phyloP scores from a whole-genome alignment of 2,329 filamentous ascomycete species.

The Trichophyton rubrum region DNA sequence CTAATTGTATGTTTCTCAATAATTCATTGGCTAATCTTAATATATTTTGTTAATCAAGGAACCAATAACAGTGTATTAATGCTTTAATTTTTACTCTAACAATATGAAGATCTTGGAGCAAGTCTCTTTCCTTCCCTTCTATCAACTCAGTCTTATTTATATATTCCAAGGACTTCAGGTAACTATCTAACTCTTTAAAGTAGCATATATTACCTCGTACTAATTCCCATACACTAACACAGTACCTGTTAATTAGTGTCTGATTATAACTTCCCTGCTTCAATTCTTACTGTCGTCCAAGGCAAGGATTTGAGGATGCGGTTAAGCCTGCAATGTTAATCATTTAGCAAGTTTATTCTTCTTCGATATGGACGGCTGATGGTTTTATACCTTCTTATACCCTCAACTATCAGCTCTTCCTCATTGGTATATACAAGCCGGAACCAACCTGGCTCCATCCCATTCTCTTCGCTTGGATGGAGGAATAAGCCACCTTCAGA shows the following conservation, averaged over 20 bases:
- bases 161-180: too few relatives aligned
- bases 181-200: neutral
- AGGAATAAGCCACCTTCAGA: slow-evolving; percentile 39
- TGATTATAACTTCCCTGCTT: neutral
- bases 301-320: neutral
- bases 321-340: neutral
- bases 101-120: too few relatives aligned
- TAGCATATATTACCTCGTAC: neutral
- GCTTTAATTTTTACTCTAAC: too few relatives aligned
- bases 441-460: slow-evolving; percentile 41
- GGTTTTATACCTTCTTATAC: slow-evolving; percentile 20
- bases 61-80: too few relatives aligned
- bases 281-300: neutral
- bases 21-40: too few relatives aligned
- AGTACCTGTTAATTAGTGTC: neutral
- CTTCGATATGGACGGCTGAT: too few relatives aligned
- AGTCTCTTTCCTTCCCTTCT: neutral
- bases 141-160: neutral
- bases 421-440: slow-evolving; percentile 39
- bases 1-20: too few relatives aligned
- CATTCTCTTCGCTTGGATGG: slow-evolving; percentile 36
- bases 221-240: neutral
- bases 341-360: neutral
- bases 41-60: too few relatives aligned
- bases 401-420: slow-evolving; percentile 25